These are phyloP conservation scores for Carex parvula DNA, from an alignment of 176 grass and related monocot species.

Conservation along the genomic window DNA sequence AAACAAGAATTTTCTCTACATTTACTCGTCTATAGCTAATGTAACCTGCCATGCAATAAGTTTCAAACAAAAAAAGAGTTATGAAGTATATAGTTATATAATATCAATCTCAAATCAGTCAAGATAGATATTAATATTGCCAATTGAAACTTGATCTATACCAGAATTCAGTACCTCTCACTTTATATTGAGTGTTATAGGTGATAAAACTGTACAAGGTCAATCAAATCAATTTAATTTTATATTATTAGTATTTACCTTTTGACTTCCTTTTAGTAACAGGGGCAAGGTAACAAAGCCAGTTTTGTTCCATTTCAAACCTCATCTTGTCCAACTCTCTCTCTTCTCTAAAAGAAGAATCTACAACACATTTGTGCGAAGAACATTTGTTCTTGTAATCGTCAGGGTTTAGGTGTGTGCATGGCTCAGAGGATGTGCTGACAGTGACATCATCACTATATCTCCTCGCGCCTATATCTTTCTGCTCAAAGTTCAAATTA, in stretches of 20 bases:
- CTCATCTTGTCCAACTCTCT: conserved; percentile 45
- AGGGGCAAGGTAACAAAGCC: conserved; percentile 59
- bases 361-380: background rate
- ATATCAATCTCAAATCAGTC: background rate
- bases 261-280: conserved; percentile 33
- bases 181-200: background rate
- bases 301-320: conserved; percentile 68
- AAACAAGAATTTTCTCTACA: conserved; percentile 37
- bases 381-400: background rate
- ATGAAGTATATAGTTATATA: background rate
- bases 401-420: background rate
- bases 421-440: conserved; percentile 1
- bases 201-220: background rate
- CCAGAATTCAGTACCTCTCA: background rate
- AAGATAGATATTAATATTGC: background rate
- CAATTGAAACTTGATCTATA: background rate
- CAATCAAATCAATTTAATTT: background rate
- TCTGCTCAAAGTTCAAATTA: conserved; percentile 7
- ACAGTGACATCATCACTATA: conserved; percentile 26
- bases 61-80: background rate
- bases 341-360: conserved; percentile 26
- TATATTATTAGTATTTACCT: conserved; percentile 23
- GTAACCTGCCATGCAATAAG: conserved; percentile 35
- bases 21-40: conserved; percentile 63
- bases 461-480: conserved; percentile 26